Evolutionary conservation across 495 filamentous ascomycete species (phyloP), one percentile per base, ranked within the genome.

Genomic region (Halenospora varia): DNA sequence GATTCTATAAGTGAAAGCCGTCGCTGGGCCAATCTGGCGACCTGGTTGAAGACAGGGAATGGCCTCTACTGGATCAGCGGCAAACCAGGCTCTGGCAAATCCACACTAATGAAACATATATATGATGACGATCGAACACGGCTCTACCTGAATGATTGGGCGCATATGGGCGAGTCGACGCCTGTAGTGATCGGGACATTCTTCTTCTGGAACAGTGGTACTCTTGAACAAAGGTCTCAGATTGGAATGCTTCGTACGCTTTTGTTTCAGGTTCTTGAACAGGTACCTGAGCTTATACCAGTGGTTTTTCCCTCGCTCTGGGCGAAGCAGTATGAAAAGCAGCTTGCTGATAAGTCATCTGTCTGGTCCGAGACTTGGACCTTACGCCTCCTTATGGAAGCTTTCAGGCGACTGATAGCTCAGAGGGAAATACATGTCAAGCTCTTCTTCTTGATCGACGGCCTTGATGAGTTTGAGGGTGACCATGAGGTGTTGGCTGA

Each of bases 371-470:
- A 46, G 2, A 48, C 35, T 19, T 52, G 48, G 48, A 45, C 19
- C 23, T 19, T 48, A 50, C 53, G 42, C 1, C 1, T n/a, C 23
- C 22, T 59, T 10, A 24, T 47, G 19, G 20, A 25, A 24, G 48
- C 48, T 2, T 51, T 41, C 18, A 22, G 39, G 15, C 9, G 15
- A 4, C 29, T 57, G 13, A 23, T 17, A 1, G 25, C 72, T 71
- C 0, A 64, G 69, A 11, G 13, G 2, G n/a, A 17, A 3, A 25
- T 50, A 10, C 48, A 46, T 3, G 22, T 42, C 2, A 66, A 42
- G 44, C 49, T 80, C n/a, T 80, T 72, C 58, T 71, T 81, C 44
- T 74, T 79, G 41, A 71, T 82, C 29, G 79, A 81, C 56, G 77
- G 75, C 1, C 61, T 80, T 0, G 77, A 78, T 48, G 77, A 80